Evolutionary conservation across 1,284 basidiomycete genomes (phyloP), one percentile per base, ranked within the genome.

Genomic region (Melampsora abietis-canadensis): DNA sequence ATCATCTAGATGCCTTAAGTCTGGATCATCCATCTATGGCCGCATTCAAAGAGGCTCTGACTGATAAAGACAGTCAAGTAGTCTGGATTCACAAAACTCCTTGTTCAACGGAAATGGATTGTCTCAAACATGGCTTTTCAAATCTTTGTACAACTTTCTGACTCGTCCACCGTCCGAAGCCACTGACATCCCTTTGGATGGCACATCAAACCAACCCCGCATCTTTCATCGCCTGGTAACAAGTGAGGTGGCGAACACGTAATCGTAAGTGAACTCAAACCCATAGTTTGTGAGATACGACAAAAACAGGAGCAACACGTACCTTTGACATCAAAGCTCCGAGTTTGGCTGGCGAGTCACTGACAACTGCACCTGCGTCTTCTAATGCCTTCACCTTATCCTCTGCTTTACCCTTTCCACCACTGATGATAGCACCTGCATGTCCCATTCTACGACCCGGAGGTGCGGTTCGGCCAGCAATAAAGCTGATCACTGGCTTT

Each of bases 371-470:
- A 78, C 96, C 96, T 47, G 96, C 96, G 80, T 87, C 89, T 82
- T 93, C 88, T 59, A 99, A 86, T n/a, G 96, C 95, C 76, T 87
- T 88, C 70, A 98, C 93, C 85, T 99, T 99, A 85, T 97, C 95
- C 51, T 87, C 87, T 4, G 96, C 96, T 78, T 92, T 92, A 77
- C 92, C 95, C 85, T 98, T 98, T 68, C 96, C 96, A 78, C 96
- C 96, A 76, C 91, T 88, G 79, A 98, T 98, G 83, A 98, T 98
- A 76, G 95, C 96, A 79, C 96, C 94, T 63, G 94, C 94, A 82
- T 98, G 94, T 69, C 96, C 96, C 96, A 98, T 99, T 79, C 95
- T 89, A 79, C 96, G 87, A 68, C 96, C 96, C 59, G 96, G 96
- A 74, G 96, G 96, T 59, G 96, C 96, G 69, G 96, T 98, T 24